A percentile compares a stretch with the other conserved stretches of the same genome.
These are phyloP conservation scores for Saksenaea vasiformis DNA, from an alignment of 371 early-diverging fungal genomes.

Conservation along the genomic window DNA sequence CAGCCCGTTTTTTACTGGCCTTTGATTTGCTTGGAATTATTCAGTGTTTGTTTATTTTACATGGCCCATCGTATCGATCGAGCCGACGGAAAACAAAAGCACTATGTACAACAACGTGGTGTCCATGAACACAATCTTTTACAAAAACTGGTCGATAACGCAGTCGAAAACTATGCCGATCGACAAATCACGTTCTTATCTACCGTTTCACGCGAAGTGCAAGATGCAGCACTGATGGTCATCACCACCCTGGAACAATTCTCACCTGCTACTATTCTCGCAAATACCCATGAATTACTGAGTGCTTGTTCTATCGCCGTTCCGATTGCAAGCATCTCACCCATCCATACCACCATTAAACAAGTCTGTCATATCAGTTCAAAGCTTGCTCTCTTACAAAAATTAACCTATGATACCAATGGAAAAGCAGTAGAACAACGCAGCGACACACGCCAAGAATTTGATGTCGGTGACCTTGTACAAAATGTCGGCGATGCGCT, in stretches of 20 bases:
- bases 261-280: slow-evolving; percentile 40
- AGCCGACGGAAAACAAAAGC: slow-evolving; percentile 2
- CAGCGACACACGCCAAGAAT: slow-evolving; percentile 27
- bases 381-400: slow-evolving; percentile 16
- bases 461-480: slow-evolving; percentile 64
- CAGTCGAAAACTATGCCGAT: slow-evolving; percentile 25
- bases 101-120: neutral
- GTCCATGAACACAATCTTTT: slow-evolving; percentile 8
- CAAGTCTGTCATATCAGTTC: slow-evolving; percentile 44
- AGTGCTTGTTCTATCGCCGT: slow-evolving; percentile 58
- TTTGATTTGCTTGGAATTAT: neutral
- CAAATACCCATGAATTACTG: slow-evolving; percentile 47
- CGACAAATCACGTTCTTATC: slow-evolving; percentile 24
- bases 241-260: slow-evolving; percentile 58
- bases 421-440: neutral
- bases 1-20: slow-evolving; percentile 3
- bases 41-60: slow-evolving; percentile 8
- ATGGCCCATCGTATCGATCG: slow-evolving; percentile 5
- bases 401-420: neutral
- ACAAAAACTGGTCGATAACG: slow-evolving; percentile 21
- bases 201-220: slow-evolving; percentile 53
- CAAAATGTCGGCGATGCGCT: slow-evolving; percentile 67
- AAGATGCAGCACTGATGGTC: slow-evolving; percentile 53
- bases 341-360: slow-evolving; percentile 42
- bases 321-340: slow-evolving; percentile 52